Base-by-base conservation (phyloP, 805 yeast genomes). In the Lipomyces lipofer region DNA sequence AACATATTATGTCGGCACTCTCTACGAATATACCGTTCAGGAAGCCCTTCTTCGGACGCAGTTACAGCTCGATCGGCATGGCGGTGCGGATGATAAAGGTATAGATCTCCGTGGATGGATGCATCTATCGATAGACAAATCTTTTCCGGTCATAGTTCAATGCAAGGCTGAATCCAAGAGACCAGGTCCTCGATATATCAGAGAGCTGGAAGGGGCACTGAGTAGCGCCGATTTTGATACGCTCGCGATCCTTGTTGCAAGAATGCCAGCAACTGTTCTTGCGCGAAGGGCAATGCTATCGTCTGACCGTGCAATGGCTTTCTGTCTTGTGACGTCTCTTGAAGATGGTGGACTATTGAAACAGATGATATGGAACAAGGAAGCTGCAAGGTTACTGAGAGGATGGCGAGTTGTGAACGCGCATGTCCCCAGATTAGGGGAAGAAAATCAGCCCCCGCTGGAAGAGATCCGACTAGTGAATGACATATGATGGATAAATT, bases 161-260 rank as follows among this genome's bases (percentile, higher is more conserved):
- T 65, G 68, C 64, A 46, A 68, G 54, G 15, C 67, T 47, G 12
- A 64, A 43, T 33, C 67, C 49, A 17, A 77, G 66, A 19, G 81
- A 60, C 78, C 84, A 75, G 43, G 84, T 78, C 67, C 83, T 77
- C 33, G 48, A 13, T 48, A 45, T 52, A 46, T 63, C 9, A 46
- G 66, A n/a, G 66, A 63, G 35, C 54, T 63, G 6, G 61, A 52
- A 27, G 66, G 66, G 38, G 54, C 59, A 13, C 40, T 49, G 2
- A 52, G 42, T 6, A 30, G 35, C 13, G 44, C 47, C 17, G 36
- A 45, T n/a, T 19, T 28, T 5, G 48, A 42, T 15, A 52, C 60
- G 9, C 43, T 63, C 7, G 65, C 63, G 2, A 30, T 62, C 10
- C 54, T 62, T 17, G 64, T 58, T 6, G 53, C 63, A 7, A 33